These are phyloP conservation scores for Globisporangium okanoganense DNA, from an alignment of 352 stramenopile species.

Conservation along the genomic window DNA sequence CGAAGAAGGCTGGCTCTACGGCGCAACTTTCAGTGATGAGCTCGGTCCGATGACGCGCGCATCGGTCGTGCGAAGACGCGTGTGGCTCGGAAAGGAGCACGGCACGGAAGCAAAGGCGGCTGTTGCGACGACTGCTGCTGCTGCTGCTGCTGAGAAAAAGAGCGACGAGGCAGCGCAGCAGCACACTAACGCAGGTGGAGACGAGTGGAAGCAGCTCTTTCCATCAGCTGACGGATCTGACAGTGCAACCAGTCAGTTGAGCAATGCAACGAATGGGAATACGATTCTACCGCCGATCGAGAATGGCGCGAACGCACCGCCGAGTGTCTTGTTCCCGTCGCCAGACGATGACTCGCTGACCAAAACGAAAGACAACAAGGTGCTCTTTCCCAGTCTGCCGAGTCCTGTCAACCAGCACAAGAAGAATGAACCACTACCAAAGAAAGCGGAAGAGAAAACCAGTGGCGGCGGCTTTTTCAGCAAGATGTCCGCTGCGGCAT, in stretches of 20 bases:
- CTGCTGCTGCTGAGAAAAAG: background rate
- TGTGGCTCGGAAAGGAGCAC: constrained; percentile 60
- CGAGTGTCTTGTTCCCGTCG: background rate
- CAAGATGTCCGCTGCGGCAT: constrained; percentile 48
- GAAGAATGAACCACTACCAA: background rate
- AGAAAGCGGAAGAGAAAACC: constrained; percentile 18
- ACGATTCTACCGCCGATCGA: constrained; percentile 19
- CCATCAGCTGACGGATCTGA: constrained; percentile 7
- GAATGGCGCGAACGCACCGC: background rate
- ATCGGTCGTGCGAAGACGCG: constrained; percentile 72
- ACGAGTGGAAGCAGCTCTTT: constrained; percentile 46
- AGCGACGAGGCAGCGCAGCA: background rate
- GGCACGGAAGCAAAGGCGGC: constrained; percentile 25
- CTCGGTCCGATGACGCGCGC: constrained; percentile 55
- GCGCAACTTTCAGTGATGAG: constrained; percentile 56
- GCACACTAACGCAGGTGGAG: constrained; percentile 12
- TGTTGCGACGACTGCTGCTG: constrained; percentile 9
- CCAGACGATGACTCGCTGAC: background rate
- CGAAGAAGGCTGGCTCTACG: constrained; percentile 82
- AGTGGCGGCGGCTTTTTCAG: constrained; percentile 57
- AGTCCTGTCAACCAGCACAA: too few species aligned
- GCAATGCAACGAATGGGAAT: constrained; percentile 10
- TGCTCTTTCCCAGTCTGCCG: constrained; percentile 9
- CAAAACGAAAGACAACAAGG: constrained; percentile 3
- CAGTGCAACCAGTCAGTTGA: background rate